phyloP scores from a whole-genome alignment of 2,329 filamentous ascomycete species.

The Fusarium citri region DNA sequence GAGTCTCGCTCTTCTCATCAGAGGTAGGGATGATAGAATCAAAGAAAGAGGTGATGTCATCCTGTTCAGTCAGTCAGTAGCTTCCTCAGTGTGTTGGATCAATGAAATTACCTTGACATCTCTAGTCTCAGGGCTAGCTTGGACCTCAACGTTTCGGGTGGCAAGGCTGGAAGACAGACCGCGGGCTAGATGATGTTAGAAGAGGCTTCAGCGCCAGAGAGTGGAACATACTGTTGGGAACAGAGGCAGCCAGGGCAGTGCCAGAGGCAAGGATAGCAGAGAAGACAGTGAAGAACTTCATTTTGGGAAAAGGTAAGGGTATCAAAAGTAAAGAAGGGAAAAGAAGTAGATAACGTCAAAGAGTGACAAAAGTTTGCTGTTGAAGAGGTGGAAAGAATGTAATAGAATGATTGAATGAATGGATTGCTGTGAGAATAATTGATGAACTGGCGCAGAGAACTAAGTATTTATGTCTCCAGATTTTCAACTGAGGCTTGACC shows the following conservation, averaged over 20 bases:
- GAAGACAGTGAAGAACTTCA: conserved; percentile 2
- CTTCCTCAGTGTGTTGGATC: too few relatives aligned
- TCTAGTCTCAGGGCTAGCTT: not conserved
- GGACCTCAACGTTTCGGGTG: not conserved
- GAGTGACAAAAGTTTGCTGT: not conserved
- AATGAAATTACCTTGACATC: not conserved
- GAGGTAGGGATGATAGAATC: not conserved
- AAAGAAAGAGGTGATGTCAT: not conserved
- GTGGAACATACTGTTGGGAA: not conserved
- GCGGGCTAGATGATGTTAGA: not conserved
- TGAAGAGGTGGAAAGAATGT: not conserved
- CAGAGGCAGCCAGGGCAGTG: not conserved
- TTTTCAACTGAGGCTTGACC: not conserved
- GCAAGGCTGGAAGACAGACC: not conserved
- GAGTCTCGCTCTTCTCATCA: not conserved
- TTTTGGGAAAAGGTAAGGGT: not conserved
- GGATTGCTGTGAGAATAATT: not conserved
- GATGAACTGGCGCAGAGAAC: not conserved
- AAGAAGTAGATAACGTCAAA: not conserved
- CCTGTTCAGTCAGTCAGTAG: not conserved
- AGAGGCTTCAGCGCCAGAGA: not conserved
- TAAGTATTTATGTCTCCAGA: not conserved
- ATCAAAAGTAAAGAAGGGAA: not conserved
- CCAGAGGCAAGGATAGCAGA: not conserved
- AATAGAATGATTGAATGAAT: not conserved